Percentiles rank a stretch among this genome's conserved stretches.
These are phyloP conservation scores for Pseudozyma sp. DNA, from an alignment of 1,284 basidiomycete species.

Conservation along the genomic window DNA sequence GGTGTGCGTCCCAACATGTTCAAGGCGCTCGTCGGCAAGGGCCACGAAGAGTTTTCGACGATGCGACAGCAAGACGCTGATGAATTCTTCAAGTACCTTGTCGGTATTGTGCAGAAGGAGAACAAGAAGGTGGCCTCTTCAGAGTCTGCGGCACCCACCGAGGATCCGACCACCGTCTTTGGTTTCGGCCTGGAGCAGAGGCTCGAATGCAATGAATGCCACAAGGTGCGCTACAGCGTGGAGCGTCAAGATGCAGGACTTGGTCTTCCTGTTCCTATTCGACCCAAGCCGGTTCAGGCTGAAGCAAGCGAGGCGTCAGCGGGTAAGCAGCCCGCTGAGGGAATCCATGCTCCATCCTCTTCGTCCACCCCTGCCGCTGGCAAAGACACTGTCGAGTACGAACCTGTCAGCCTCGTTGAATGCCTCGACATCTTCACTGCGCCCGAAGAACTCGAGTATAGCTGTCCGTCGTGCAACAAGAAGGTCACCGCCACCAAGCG, in stretches of 20 bases:
- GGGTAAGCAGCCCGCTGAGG: conserved; percentile 70
- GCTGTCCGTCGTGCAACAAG: conserved; percentile 75
- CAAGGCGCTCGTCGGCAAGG: conserved; percentile 89
- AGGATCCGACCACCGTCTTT: conserved; percentile 79
- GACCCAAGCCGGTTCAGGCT: conserved; percentile 17
- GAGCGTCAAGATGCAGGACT: conserved; percentile 81
- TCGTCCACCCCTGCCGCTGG: conserved; percentile 6
- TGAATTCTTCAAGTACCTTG: conserved; percentile 88
- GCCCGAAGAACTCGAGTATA: conserved; percentile 79
- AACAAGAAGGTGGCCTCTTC: conserved; percentile 27
- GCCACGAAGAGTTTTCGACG: conserved; percentile 92
- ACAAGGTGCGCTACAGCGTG: conserved; percentile 86
- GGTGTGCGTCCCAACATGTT: conserved; percentile 87
- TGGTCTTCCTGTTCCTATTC: conserved; percentile 79
- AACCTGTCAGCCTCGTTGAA: conserved; percentile 77
- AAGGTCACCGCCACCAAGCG: conserved; percentile 78
- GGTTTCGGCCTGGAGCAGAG: conserved; percentile 79
- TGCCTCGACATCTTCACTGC: conserved; percentile 80
- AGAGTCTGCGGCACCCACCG: conserved; percentile 5
- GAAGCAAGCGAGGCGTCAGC: conserved; percentile 9
- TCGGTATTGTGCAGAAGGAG: conserved; percentile 77
- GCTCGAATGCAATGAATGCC: conserved; percentile 78
- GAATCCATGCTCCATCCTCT: conserved; percentile 24
- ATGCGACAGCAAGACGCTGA: conserved; percentile 98
- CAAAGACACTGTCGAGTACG: conserved; percentile 72